phyloP scores from a whole-genome alignment of 2,329 filamentous ascomycete genomes.

The Alternaria metachromatica region DNA sequence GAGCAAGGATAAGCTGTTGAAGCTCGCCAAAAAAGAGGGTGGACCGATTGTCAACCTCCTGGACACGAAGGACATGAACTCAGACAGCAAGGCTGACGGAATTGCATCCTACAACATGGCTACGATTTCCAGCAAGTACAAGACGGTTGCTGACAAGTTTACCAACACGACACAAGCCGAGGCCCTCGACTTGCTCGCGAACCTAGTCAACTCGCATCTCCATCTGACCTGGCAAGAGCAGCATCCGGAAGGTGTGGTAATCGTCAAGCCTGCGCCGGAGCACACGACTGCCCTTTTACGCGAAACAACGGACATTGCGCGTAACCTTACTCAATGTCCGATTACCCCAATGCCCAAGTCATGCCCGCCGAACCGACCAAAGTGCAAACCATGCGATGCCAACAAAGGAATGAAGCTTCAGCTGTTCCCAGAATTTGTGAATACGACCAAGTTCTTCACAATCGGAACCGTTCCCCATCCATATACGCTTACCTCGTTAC shows the following conservation, averaged over 20 bases:
- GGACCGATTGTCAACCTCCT: conserved; percentile 67
- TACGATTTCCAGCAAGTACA: conserved; percentile 69
- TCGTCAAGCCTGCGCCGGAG: conserved; percentile 79
- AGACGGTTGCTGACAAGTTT: conserved; percentile 69
- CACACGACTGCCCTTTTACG: conserved; percentile 76
- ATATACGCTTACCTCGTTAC: conserved; percentile 77
- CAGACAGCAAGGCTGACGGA: conserved; percentile 69
- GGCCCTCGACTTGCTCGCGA: conserved; percentile 71
- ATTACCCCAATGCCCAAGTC: conserved; percentile 74
- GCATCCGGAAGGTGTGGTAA: conserved; percentile 77
- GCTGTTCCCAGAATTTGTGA: conserved; percentile 72
- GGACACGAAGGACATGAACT: conserved; percentile 64
- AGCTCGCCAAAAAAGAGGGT: conserved; percentile 59
- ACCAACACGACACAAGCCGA: conserved; percentile 59
- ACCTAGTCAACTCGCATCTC: conserved; percentile 83
- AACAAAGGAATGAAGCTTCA: conserved; percentile 69
- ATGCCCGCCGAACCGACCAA: conserved; percentile 81
- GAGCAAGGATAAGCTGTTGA: conserved; percentile 66
- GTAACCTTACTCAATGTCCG: conserved; percentile 77
- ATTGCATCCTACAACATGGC: conserved; percentile 79
- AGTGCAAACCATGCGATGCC: conserved; percentile 74
- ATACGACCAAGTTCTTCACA: conserved; percentile 75
- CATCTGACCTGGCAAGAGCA: conserved; percentile 83
- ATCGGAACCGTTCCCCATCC: conserved; percentile 91
- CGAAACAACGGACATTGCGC: conserved; percentile 74